phyloP scores from a whole-genome alignment of 768 basidiomycete genomes.

The Xerocomellus amylosporus region DNA sequence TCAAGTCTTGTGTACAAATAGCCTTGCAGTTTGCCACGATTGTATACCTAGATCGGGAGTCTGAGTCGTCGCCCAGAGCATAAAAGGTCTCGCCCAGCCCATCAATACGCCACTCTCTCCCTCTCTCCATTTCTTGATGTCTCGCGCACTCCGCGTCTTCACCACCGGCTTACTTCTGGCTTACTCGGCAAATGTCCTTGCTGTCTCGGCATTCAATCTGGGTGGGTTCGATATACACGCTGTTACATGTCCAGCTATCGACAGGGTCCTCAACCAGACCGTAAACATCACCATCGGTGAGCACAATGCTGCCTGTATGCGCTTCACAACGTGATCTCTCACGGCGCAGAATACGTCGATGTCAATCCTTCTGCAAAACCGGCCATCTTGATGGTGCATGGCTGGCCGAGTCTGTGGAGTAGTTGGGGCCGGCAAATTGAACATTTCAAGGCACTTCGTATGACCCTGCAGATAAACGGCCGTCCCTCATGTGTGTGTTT shows the following conservation, averaged over 20 bases:
- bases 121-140: slow-evolving; percentile 10
- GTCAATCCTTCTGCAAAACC: slow-evolving; percentile 51
- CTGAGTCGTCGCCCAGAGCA: not conserved
- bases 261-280: slow-evolving; percentile 32
- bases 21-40: not conserved
- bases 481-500: not conserved
- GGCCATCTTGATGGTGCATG: slow-evolving; percentile 68
- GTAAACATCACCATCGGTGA: slow-evolving; percentile 48
- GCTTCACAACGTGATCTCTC: not conserved
- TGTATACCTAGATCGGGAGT: no score
- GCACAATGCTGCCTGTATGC: slow-evolving; percentile 22
- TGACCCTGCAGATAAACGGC: no score
- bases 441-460: slow-evolving; percentile 50
- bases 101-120: not conserved
- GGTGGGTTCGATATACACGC: slow-evolving; percentile 33
- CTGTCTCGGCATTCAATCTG: slow-evolving; percentile 35
- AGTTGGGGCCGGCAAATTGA: slow-evolving; percentile 71
- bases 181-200: not conserved
- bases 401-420: slow-evolving; percentile 78
- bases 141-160: not conserved
- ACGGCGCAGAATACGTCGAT: slow-evolving; percentile 51
- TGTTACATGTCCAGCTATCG: slow-evolving; percentile 42
- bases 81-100: not conserved
- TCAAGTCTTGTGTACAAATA: not conserved
- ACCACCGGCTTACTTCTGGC: not conserved